Evolutionary conservation across 768 basidiomycete species (phyloP), one percentile per base, ranked within the genome.

Genomic region (Xanthoconium purpureum): DNA sequence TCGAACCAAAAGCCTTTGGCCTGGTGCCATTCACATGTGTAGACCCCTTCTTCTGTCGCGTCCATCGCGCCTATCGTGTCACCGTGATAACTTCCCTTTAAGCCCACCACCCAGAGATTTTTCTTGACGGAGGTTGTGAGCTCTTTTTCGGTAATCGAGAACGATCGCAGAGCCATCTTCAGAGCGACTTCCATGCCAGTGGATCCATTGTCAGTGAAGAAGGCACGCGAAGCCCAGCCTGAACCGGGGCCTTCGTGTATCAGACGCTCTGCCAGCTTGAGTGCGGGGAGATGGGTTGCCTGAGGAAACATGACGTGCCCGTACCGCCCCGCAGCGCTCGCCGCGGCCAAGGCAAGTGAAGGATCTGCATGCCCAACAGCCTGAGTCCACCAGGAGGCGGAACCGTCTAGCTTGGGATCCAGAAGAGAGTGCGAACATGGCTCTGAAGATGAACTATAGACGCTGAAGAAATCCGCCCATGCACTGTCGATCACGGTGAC

Each of bases 311-410:
- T 93, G 62, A 98, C 94, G 71, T 98, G 96, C 0, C 96, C 96
- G 65, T 98, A 98, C 3, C 96, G 81, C 9, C 96, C 96, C 17
- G 93, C 88, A 7, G 94, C 94, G 35, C 81, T 78, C 2, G 95
- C 94, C 1, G 93, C 95, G 10, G 95, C 93, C 42, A 95, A 77
- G 0, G 91, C 86, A 14, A 97, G 78, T 1, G 83, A 74, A 0
- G 90, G 82, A 61, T 88, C 74, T 0, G 84, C 87, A 64, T 98
- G 96, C 0, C 95, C 96, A 39, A 97, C 73, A 0, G 88, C 82
- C 71, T 98, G 96, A 0, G 94, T 98, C 94, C 96, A 98, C 96
- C 96, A 98, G 12, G 94, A 96, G 1, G 95, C 96, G 0, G 95
- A 97, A 5, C 91, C 88, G 65, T 98, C 95, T 61, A 94, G 83